phyloP scores from a whole-genome alignment of 352 stramenopile species.

The Salisapilia sapeloensis region DNA sequence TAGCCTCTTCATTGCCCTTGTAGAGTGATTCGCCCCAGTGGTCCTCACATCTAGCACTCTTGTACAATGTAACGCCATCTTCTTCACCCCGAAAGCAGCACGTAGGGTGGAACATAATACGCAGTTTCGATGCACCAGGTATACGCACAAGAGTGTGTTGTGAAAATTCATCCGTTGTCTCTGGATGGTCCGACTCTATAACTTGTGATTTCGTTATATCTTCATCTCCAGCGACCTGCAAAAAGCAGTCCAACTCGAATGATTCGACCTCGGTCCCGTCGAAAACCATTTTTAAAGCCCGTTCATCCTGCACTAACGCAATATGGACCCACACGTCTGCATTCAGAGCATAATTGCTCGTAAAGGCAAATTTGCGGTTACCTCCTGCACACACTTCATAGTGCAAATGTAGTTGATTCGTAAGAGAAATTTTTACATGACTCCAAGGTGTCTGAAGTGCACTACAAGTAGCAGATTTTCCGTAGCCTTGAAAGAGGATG shows the following conservation, averaged over 20 bases:
- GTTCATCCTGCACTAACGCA: slow-evolving; percentile 43
- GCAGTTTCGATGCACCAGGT: slow-evolving; percentile 48
- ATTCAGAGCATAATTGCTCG: slow-evolving; percentile 48
- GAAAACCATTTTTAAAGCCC: slow-evolving; percentile 38
- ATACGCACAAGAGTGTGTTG: slow-evolving; percentile 60
- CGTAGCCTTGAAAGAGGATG: slow-evolving; percentile 60
- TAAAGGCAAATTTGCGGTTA: slow-evolving; percentile 39
- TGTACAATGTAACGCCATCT: slow-evolving; percentile 58
- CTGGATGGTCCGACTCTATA: slow-evolving; percentile 42
- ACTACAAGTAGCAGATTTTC: slow-evolving; percentile 31
- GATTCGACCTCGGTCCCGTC: slow-evolving; percentile 48
- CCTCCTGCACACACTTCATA: slow-evolving; percentile 42
- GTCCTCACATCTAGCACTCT: slow-evolving; percentile 41
- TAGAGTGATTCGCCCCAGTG: slow-evolving; percentile 58
- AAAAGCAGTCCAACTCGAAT: slow-evolving; percentile 43
- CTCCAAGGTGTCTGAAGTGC: slow-evolving; percentile 34
- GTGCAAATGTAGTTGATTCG: slow-evolving; percentile 34
- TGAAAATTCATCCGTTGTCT: slow-evolving; percentile 21
- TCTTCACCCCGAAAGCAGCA: slow-evolving; percentile 40
- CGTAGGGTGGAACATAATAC: slow-evolving; percentile 54
- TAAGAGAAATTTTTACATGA: slow-evolving; percentile 51
- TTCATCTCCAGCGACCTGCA: slow-evolving; percentile 25
- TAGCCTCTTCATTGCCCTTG: no score
- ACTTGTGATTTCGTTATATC: slow-evolving; percentile 26
- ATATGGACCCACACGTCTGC: slow-evolving; percentile 46